phyloP scores from a whole-genome alignment of 805 yeast species.

The Ogataea allantospora region DNA sequence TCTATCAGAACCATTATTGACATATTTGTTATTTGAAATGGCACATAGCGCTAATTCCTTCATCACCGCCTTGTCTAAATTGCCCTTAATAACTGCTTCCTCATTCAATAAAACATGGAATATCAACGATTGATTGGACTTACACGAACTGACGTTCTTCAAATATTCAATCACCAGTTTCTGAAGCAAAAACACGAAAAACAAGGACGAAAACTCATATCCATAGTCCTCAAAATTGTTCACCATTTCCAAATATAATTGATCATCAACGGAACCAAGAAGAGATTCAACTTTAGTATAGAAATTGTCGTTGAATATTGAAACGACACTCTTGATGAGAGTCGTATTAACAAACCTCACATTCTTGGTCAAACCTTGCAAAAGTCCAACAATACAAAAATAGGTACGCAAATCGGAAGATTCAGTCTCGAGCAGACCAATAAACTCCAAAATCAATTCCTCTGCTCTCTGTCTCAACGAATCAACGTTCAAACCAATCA shows the following conservation, averaged over 20 bases:
- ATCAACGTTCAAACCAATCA: slow-evolving; percentile 25
- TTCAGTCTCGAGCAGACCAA: slow-evolving; percentile 3
- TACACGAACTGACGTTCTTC: slow-evolving; percentile 19
- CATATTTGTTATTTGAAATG: slow-evolving; percentile 21
- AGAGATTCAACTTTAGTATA: slow-evolving; percentile 22
- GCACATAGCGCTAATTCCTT: slow-evolving; percentile 19
- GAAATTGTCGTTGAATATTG: slow-evolving; percentile 32
- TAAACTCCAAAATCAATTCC: slow-evolving; percentile 10
- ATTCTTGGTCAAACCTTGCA: slow-evolving; percentile 28
- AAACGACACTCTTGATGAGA: slow-evolving; percentile 19
- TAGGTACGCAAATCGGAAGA: slow-evolving; percentile 9
- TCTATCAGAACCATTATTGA: slow-evolving; percentile 26
- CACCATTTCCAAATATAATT: slow-evolving; percentile 25
- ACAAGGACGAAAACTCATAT: slow-evolving; percentile 30
- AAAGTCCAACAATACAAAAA: slow-evolving; percentile 33
- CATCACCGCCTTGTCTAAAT: slow-evolving; percentile 13
- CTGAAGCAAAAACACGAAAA: slow-evolving; percentile 28
- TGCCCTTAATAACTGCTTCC: slow-evolving; percentile 11
- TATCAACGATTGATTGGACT: slow-evolving; percentile 11
- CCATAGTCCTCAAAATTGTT: slow-evolving; percentile 33
- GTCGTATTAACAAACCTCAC: slow-evolving; percentile 23
- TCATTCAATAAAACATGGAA: slow-evolving; percentile 17
- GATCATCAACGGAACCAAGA: slow-evolving; percentile 16
- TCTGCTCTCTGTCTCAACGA: slow-evolving; percentile 13
- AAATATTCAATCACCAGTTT: slow-evolving; percentile 26